A percentile compares a stretch with the other conserved stretches of the same genome.
Conservation (phyloP, 768 basidiomycete species). For the Mycena crocata region DNA sequence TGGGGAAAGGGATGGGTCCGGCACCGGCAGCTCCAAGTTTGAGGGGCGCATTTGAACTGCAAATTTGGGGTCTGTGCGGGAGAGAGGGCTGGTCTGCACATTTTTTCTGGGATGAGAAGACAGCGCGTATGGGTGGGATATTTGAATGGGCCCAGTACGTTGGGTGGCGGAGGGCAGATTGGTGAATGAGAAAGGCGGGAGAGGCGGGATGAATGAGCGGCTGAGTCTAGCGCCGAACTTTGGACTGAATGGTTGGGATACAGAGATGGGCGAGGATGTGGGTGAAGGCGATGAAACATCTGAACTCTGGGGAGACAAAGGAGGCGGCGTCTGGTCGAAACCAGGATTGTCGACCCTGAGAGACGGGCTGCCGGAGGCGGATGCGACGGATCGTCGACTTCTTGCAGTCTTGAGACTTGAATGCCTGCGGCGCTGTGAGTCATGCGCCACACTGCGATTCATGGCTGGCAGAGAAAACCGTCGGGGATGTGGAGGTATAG, state of each 20-base stretch:
- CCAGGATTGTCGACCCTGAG: slow-evolving; percentile 38
- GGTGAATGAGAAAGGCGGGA: slow-evolving; percentile 28
- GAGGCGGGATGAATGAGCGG: slow-evolving; percentile 28
- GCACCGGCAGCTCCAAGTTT: slow-evolving; percentile 11
- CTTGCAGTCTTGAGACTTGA: slow-evolving; percentile 41
- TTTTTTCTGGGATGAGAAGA: slow-evolving; percentile 32
- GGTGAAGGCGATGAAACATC: slow-evolving; percentile 12
- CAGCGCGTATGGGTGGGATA: slow-evolving; percentile 47
- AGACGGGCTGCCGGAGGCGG: slow-evolving; percentile 33
- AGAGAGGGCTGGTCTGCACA: slow-evolving; percentile 15
- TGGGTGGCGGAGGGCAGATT: slow-evolving; percentile 13
- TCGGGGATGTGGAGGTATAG: slow-evolving; percentile 24
- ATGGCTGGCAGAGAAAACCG: slow-evolving; percentile 47
- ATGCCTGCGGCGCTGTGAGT: slow-evolving; percentile 34
- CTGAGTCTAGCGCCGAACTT: slow-evolving; percentile 24
- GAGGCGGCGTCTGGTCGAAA: slow-evolving; percentile 33
- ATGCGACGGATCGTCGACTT: slow-evolving; percentile 35
- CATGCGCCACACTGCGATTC: slow-evolving; percentile 31
- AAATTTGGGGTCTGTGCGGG: slow-evolving; percentile 12
- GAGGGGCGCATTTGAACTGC: slow-evolving; percentile 1
- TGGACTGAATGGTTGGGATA: slow-evolving; percentile 17
- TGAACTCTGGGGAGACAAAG: slow-evolving; percentile 30
- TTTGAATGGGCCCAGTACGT: slow-evolving; percentile 31
- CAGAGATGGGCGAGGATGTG: slow-evolving; percentile 10
- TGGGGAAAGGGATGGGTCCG: slow-evolving; percentile 17